Evolutionary conservation across 768 basidiomycete genomes (phyloP).

Genomic region (Hypsizygus marmoreus): DNA sequence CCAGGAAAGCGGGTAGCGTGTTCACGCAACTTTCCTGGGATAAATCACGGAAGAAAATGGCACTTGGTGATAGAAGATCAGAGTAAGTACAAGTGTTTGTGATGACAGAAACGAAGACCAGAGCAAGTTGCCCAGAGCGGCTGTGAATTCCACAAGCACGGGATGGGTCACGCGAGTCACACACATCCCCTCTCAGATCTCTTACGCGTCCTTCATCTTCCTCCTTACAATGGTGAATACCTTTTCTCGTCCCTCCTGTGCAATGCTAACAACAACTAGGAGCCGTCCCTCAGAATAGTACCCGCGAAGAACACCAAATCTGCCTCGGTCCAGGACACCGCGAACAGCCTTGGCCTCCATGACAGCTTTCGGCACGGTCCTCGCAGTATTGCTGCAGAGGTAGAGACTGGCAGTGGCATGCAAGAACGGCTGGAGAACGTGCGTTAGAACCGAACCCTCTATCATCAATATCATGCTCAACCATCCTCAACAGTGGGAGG

Average conservation of each 20-base stretch:
- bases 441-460: slow-evolving; percentile 29
- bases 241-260: not conserved
- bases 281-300: slow-evolving; percentile 63
- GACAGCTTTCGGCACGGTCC: slow-evolving; percentile 87
- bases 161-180: slow-evolving; percentile 17
- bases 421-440: slow-evolving; percentile 80
- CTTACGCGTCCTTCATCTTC: slow-evolving; percentile 27
- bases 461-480: slow-evolving; percentile 1
- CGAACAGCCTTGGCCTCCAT: slow-evolving; percentile 80
- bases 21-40: not conserved
- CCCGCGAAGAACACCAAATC: slow-evolving; percentile 56
- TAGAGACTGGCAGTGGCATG: slow-evolving; percentile 60
- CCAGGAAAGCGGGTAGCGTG: not conserved
- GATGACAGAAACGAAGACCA: slow-evolving; percentile 12
- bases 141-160: slow-evolving; percentile 11
- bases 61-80: slow-evolving; percentile 7
- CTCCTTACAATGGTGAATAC: slow-evolving; percentile 26
- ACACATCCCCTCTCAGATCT: slow-evolving; percentile 3
- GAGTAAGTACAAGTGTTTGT: slow-evolving; percentile 4
- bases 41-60: not conserved
- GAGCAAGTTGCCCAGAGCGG: slow-evolving; percentile 8
- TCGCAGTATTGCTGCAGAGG: slow-evolving; percentile 76
- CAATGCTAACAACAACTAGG: slow-evolving; percentile 23
- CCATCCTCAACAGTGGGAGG: slow-evolving; percentile 73
- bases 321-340: slow-evolving; percentile 67